A percentile compares a stretch with the other conserved stretches of the same genome.
phyloP scores from a whole-genome alignment of 1,284 basidiomycete species.

The Ustilago sp. region DNA sequence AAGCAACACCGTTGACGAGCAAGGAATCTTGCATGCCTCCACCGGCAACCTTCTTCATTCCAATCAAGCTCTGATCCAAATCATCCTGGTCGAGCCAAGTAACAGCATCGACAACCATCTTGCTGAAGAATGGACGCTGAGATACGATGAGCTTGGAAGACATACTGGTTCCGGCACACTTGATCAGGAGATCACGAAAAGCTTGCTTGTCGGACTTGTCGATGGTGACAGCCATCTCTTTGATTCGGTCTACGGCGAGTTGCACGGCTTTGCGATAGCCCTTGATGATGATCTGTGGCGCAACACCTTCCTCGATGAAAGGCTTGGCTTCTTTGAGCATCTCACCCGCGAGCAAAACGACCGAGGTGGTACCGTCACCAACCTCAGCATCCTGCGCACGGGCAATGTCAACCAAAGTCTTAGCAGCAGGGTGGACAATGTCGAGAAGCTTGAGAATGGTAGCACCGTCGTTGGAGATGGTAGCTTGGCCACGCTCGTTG shows the following conservation, averaged over 20 bases:
- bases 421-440: conserved; percentile 96
- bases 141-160: conserved; percentile 99
- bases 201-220: conserved; percentile 90
- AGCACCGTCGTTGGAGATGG: conserved; percentile 97
- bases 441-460: conserved; percentile 97
- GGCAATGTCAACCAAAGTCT: conserved; percentile 96
- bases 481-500: conserved; percentile 82
- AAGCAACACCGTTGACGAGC: conserved; percentile 87
- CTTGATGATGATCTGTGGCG: conserved; percentile 97
- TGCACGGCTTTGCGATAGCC: conserved; percentile 90
- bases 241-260: conserved; percentile 86
- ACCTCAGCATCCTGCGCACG: conserved; percentile 98
- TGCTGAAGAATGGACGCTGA: conserved; percentile 98
- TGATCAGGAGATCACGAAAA: conserved; percentile 92
- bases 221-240: conserved; percentile 88
- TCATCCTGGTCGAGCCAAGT: conserved; percentile 83
- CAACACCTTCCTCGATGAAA: conserved; percentile 97
- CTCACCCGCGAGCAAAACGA: conserved; percentile 92
- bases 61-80: conserved; percentile 94
- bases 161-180: conserved; percentile 98
- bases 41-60: conserved; percentile 98
- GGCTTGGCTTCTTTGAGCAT: conserved; percentile 90
- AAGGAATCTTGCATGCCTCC: conserved; percentile 98
- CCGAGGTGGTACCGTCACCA: conserved; percentile 96
- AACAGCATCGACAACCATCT: conserved; percentile 98